Evolutionary conservation across 345 rosid genomes (phyloP), one percentile per base, ranked within the genome.

Genomic region (Brassica nigra): DNA sequence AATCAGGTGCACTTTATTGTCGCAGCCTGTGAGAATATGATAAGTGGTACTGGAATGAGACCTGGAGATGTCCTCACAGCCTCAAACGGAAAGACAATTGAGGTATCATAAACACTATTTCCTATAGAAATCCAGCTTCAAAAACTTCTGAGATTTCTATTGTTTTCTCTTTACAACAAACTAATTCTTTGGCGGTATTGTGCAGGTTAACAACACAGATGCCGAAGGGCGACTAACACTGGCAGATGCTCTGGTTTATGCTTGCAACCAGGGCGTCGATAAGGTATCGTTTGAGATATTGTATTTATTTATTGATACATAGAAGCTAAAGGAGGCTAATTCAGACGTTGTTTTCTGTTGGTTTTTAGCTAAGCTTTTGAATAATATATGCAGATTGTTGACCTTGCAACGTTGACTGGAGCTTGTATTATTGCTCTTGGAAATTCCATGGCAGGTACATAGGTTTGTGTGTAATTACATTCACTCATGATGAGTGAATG

Each of bases 11-110:
- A 91, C 74, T 93, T 93, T 74, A 88, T 95, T 34, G 91, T 92
- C 69, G 99, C 99, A 64, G 94, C 99, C 71, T 95, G 99, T 82
- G 99, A 95, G 88, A 95, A 95, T 83, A 92, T 92, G 98, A 92
- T 95, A 44, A 95, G 99, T 76, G 99, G 99, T 74, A 90, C 98
- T 2, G 97, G 98, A 55, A 95, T 95, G 98, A 88, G 99, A 84
- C 99, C 99, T 30, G 99, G 99, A 66, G 99, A 95, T 81, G 86
- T 95, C 78, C 59, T 95, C 73, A 95, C 99, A 8, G 98, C 99
- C 76, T 89, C 98, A 57, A 95, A 95, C 63, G 98, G 98, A 68
- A 95, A 91, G 86, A 95, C 98, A 47, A 90, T 94, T 72, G 97
- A 94, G 97, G 98, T 90, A 82, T 62, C 29, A 3, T 58, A 4